Base-by-base conservation (phyloP, 1,284 basidiomycete species). In the Kalmanozyma brasiliensis region DNA sequence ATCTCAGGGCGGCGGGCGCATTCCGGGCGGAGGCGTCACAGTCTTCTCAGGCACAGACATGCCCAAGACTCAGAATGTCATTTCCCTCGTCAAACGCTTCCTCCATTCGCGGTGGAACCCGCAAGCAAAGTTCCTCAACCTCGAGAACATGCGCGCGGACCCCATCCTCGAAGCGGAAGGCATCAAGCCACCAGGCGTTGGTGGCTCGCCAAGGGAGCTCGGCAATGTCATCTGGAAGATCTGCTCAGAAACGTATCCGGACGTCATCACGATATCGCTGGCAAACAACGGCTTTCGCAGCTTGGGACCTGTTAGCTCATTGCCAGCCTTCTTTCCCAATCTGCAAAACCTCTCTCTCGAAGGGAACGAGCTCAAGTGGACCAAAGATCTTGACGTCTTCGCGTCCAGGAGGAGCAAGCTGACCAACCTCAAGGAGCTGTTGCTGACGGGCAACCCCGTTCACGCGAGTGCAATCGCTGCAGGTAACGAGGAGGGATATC, bases 191-290 rank as follows among this genome's bases (percentile, higher is more conserved):
- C 90, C 91, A 9, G 90, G 90, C n/a, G 82, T 85, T 24, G 87
- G 87, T 20, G 85, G 85, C 1, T 86, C 88, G 32, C 84, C 86
- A 14, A 79, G 84, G 33, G 88, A 87, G 68, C 89, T 92, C 73
- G 88, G 89, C 1, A 87, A 89, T 8, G 92, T 92, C 22, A 87
- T 94, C 34, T 92, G 92, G 85, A 94, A 94, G 83, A 85, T 94
- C 17, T 91, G 91, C 8, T 86, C 87, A 22, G 87, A 90, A 73
- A 86, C 92, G 38, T 88, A 88, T 70, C 92, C 93, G 24, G 86
- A 88, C 66, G 91, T 75, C 16, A 49, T 62, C 17, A 79, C 77
- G 13, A 52, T 79, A 17, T 76, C 74, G 3, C 58, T 79, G 2
- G 76, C 68, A 22, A 59, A 70, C 48, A 79, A 79, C 51, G 52